Percentiles rank a stretch among this genome's conserved stretches.
Conservation (phyloP, 805 yeast species). For the Candida krabiensis region DNA sequence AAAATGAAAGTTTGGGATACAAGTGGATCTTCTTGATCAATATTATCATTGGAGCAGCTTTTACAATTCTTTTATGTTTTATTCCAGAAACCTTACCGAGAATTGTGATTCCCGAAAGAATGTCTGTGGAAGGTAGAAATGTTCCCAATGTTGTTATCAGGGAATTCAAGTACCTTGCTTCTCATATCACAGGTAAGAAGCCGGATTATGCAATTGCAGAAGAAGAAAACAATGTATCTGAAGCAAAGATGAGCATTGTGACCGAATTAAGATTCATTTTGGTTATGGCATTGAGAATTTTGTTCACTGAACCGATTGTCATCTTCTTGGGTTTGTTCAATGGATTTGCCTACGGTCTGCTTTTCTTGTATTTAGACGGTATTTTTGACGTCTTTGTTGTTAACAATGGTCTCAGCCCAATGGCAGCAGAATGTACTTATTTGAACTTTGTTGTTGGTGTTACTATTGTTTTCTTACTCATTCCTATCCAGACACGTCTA, state of each 20-base stretch:
- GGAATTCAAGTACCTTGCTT: conserved; percentile 24
- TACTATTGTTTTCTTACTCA: conserved; percentile 25
- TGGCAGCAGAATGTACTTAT: conserved; percentile 35
- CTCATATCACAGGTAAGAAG: conserved; percentile 16
- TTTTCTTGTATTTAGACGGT: conserved; percentile 37
- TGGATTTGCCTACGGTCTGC: conserved; percentile 37
- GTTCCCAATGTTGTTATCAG: conserved; percentile 25
- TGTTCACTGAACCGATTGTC: conserved; percentile 37
- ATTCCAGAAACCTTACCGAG: conserved; percentile 38
- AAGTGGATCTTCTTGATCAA: conserved; percentile 36
- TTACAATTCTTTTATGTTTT: conserved; percentile 21
- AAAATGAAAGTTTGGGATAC: conserved; percentile 29
- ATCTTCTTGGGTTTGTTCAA: conserved; percentile 35
- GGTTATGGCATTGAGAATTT: conserved; percentile 34
- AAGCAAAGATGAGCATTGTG: conserved; percentile 24
- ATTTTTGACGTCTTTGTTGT: conserved; percentile 34
- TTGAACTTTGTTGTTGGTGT: conserved; percentile 38
- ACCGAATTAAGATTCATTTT: conserved; percentile 31
- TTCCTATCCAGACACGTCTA: conserved; percentile 34
- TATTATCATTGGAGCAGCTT: conserved; percentile 31
- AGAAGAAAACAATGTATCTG: conserved; percentile 22
- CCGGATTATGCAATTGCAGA: conserved; percentile 22
- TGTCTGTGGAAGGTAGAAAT: conserved; percentile 24
- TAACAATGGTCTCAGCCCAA: conserved; percentile 32
- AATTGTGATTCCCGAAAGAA: conserved; percentile 34